These are phyloP conservation scores for Leptomonas pyrrhocoris DNA, from an alignment of 208 protist species.

Conservation along the genomic window DNA sequence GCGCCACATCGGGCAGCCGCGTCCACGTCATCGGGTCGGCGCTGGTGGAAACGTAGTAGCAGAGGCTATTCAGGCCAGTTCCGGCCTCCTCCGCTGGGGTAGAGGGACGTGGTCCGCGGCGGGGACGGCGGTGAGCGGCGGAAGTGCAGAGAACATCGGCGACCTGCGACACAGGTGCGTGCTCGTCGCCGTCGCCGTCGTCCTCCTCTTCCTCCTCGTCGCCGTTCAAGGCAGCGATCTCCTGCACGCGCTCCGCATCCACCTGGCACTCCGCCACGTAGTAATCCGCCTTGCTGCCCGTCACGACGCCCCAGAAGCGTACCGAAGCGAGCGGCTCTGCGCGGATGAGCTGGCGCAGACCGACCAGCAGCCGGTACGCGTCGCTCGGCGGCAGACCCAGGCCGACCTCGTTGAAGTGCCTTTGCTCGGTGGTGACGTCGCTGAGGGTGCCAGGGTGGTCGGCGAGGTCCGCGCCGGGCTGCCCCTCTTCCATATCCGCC, in stretches of 20 bases:
- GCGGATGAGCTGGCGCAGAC: conserved; percentile 86
- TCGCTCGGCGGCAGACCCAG: conserved; percentile 80
- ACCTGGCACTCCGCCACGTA: conserved; percentile 89
- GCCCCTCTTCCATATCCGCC: conserved; percentile 20
- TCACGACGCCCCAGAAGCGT: conserved; percentile 91
- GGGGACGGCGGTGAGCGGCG: conserved; percentile 36
- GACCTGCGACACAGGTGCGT: conserved; percentile 63
- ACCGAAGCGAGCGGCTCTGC: conserved; percentile 79
- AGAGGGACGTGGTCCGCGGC: conserved; percentile 39
- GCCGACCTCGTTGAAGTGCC: conserved; percentile 81
- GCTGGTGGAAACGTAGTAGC: conserved; percentile 88
- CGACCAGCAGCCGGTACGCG: conserved; percentile 83
- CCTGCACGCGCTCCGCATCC: conserved; percentile 63
- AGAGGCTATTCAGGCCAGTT: conserved; percentile 85
- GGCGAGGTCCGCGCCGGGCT: conserved; percentile 47
- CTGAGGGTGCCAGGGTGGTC: conserved; percentile 67
- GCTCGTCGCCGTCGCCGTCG: conserved; percentile 69
- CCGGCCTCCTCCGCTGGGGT: conserved; percentile 62
- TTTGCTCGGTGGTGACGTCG: conserved; percentile 87
- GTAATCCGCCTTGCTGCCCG: conserved; percentile 82
- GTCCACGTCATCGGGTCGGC: conserved; percentile 84
- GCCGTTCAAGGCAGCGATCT: conserved; percentile 14
- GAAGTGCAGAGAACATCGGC: conserved; percentile 70
- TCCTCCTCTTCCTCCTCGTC: conserved; percentile 71
- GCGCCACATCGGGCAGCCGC: conserved; percentile 91